Evolutionary conservation across 495 filamentous ascomycete genomes (phyloP), one percentile per base, ranked within the genome.

Genomic region (Acidiella bohemica): DNA sequence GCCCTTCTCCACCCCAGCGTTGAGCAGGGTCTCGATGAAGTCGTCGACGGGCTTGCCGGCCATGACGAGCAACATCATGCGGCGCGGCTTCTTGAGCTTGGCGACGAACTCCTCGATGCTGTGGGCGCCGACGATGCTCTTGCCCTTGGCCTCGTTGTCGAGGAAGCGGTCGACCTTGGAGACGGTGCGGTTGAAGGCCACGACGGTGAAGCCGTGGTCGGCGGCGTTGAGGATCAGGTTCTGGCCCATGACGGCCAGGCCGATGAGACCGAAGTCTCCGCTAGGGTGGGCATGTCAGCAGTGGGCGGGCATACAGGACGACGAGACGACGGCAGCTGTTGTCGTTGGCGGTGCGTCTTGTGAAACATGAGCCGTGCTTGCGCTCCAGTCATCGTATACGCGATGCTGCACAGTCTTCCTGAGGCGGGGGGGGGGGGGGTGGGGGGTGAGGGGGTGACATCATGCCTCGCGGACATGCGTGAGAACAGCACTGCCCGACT

Each of bases 191-290:
- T 97, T 97, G 78, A 78, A 96, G 39, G 87, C 92, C 62, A 86
- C 80, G 58, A 97, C 80, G 50, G 80, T 95, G 74, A 86, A 95
- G 51, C 84, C 82, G 58, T 95, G 78, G 67, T 95, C 87, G 55
- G 87, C 92, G 69, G 79, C 84, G 67, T 97, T 97, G 56, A 97
- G 68, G 71, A 97, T 96, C 72, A 97, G 69, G 74, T 97, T 97
- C 76, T 95, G 59, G 32, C 79, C 79, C 90, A 97, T 96, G 58
- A 97, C 88, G 66, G 92, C 90, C 72, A 97, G 75, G 80, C 90
- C 90, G 66, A 97, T 96, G 60, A 97, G 85, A 75, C 90, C 90
- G 69, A 97, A 86, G 79, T 97, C 80, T 71, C 71, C 74, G 59
- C 49, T 53, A 26, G 23, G 23, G 27, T 7, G 11, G 17, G 21